Percentiles rank a stretch among this genome's conserved stretches.
phyloP scores from a whole-genome alignment of 805 yeast genomes.

The Candida cerambycidarum region DNA sequence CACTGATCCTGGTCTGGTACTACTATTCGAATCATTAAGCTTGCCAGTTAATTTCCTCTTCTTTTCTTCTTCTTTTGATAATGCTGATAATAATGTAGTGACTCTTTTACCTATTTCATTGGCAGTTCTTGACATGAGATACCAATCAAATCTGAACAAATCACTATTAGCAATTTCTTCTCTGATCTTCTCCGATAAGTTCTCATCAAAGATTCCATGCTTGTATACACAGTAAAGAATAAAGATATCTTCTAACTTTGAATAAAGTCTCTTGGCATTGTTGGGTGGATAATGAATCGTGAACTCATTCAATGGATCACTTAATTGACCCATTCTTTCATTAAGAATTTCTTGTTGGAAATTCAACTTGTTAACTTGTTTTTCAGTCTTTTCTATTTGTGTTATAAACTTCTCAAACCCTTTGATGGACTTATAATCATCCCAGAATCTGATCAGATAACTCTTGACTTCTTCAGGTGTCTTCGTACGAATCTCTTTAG shows the following conservation, averaged over 20 bases:
- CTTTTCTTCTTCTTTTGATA: constrained; percentile 67
- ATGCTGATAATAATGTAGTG: constrained; percentile 63
- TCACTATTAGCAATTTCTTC: constrained; percentile 61
- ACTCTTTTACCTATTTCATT: constrained; percentile 72
- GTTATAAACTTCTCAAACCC: constrained; percentile 69
- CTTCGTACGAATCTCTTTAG: constrained; percentile 57
- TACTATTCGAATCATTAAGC: constrained; percentile 20
- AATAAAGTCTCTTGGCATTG: constrained; percentile 72
- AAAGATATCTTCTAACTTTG: constrained; percentile 69
- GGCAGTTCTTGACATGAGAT: constrained; percentile 64
- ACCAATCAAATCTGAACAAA: constrained; percentile 72
- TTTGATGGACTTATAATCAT: constrained; percentile 55
- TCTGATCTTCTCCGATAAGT: constrained; percentile 62
- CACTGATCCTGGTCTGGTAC: constrained; percentile 34
- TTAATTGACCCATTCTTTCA: constrained; percentile 50
- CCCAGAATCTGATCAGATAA: constrained; percentile 67
- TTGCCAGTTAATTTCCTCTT: constrained; percentile 27
- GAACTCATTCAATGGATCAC: constrained; percentile 64
- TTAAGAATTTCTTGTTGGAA: constrained; percentile 57
- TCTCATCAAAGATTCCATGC: constrained; percentile 60
- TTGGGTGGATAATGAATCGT: constrained; percentile 77
- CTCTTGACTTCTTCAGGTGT: constrained; percentile 56
- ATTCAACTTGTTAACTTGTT: constrained; percentile 54
- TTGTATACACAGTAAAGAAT: constrained; percentile 60
- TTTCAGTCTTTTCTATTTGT: constrained; percentile 75